These are phyloP conservation scores for Brassica carinata DNA, from an alignment of 345 rosid species.

Conservation along the genomic window DNA sequence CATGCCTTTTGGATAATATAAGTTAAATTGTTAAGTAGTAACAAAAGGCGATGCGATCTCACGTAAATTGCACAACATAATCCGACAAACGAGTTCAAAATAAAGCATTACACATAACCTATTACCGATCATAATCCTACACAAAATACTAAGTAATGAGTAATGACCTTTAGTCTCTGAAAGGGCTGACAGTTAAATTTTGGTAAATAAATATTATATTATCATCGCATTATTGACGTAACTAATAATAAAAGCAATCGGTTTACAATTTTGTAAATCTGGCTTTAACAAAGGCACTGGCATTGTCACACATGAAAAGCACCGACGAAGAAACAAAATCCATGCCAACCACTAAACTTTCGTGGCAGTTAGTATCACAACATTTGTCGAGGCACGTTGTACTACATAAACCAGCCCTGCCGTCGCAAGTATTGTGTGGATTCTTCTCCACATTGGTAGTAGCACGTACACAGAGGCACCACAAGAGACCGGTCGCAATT, in stretches of 20 bases:
- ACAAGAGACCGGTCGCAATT: not conserved
- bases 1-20: not conserved
- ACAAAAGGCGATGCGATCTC: not conserved
- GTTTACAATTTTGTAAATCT: not conserved
- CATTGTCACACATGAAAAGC: slow-evolving; percentile 9
- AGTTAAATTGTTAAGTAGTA: not conserved
- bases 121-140: no score
- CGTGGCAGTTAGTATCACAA: slow-evolving; percentile 8
- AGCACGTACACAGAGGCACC: not conserved
- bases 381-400: not conserved
- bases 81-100: not conserved
- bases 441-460: not conserved
- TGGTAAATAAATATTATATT: no score
- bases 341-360: slow-evolving; percentile 14
- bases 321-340: slow-evolving; percentile 22
- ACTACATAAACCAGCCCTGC: not conserved
- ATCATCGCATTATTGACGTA: not conserved
- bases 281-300: slow-evolving; percentile 2
- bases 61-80: slow-evolving; percentile 6
- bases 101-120: no score
- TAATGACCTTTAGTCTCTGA: no score
- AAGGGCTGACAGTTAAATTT: no score
- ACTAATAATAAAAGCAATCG: no score
- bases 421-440: not conserved
- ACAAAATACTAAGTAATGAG: no score